Evolutionary conservation across 2,329 filamentous ascomycete genomes (phyloP).

Genomic region (Raffaelea arxii): DNA sequence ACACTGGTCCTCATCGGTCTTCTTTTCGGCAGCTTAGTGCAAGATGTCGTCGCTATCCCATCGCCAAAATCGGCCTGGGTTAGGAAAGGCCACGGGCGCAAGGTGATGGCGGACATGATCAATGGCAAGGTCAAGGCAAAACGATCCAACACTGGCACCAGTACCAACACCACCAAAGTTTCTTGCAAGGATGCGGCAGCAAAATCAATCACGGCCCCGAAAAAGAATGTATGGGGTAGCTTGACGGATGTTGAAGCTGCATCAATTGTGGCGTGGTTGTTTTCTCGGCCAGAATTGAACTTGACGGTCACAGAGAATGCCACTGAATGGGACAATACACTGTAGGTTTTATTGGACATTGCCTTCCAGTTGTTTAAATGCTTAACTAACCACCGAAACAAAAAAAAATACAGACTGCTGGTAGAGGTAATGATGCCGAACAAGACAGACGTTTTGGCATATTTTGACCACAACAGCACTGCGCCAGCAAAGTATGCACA

Average conservation of each 20-base stretch:
- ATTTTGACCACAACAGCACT: conserved; percentile 27
- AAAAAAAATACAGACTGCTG: conserved; percentile 19
- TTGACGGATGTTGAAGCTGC: conserved; percentile 27
- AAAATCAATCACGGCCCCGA: conserved; percentile 23
- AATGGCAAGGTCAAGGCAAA: conserved; percentile 12
- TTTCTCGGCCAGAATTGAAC: conserved; percentile 28
- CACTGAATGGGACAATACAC: conserved; percentile 25
- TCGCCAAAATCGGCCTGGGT: conserved; percentile 17
- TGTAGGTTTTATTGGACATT: conserved; percentile 14
- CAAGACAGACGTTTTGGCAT: conserved; percentile 36
- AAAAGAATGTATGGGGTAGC: conserved; percentile 30
- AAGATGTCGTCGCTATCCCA: conserved; percentile 16
- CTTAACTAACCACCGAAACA: too few species aligned
- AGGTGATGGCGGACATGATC: conserved; percentile 16
- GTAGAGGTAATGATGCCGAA: conserved; percentile 34
- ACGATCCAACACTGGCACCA: conserved; percentile 6
- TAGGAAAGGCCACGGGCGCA: conserved; percentile 14
- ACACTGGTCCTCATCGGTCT: too few species aligned
- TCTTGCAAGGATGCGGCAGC: conserved; percentile 11
- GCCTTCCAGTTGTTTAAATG: too few species aligned
- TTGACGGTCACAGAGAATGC: conserved; percentile 24
- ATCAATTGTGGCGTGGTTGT: conserved; percentile 28
- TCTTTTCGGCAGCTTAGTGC: conserved; percentile 12
- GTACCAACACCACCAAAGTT: too few species aligned
- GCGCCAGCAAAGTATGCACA: conserved; percentile 32